A percentile compares a stretch with the other conserved stretches of the same genome.
Evolutionary conservation across 2,329 filamentous ascomycete species (phyloP).

Genomic region (Colletotrichum tropicale): DNA sequence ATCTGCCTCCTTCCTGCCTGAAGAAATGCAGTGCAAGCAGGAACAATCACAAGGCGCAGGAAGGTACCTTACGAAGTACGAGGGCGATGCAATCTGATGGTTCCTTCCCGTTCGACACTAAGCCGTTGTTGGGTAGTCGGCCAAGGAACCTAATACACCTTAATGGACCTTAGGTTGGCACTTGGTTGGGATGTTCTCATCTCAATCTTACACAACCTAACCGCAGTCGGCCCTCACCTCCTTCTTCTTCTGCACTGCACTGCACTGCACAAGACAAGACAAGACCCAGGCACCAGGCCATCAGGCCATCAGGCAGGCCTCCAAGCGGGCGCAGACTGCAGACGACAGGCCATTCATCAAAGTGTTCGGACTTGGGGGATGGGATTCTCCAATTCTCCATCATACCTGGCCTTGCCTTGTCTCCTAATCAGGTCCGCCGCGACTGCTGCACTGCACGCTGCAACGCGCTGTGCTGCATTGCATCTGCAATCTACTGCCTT

Average conservation of each 20-base stretch:
- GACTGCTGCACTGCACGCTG: not conserved
- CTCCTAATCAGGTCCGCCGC: not conserved
- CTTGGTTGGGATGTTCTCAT: not conserved
- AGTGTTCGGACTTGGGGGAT: not conserved
- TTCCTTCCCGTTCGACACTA: conserved; percentile 1
- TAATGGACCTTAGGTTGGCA: not conserved
- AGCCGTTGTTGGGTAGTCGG: not conserved
- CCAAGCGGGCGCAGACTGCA: not conserved
- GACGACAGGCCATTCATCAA: not conserved
- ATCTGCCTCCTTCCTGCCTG: not conserved
- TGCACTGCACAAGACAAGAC: not conserved
- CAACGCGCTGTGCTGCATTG: not conserved
- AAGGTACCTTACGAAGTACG: not conserved
- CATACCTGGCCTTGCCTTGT: not conserved
- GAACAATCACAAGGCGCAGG: not conserved
- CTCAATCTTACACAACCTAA: not conserved
- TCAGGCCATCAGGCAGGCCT: not conserved
- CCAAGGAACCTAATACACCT: not conserved
- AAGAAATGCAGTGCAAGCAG: not conserved
- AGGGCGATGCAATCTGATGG: not conserved
- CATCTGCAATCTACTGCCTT: not conserved
- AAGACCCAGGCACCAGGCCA: not conserved
- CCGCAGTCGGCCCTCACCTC: not conserved
- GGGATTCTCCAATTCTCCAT: conserved; percentile 1
- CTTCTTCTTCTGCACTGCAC: not conserved